Percentiles rank a stretch among this genome's conserved stretches.
phyloP scores from a whole-genome alignment of 202 grass and related monocot species.

The Elaeis oleifera region DNA sequence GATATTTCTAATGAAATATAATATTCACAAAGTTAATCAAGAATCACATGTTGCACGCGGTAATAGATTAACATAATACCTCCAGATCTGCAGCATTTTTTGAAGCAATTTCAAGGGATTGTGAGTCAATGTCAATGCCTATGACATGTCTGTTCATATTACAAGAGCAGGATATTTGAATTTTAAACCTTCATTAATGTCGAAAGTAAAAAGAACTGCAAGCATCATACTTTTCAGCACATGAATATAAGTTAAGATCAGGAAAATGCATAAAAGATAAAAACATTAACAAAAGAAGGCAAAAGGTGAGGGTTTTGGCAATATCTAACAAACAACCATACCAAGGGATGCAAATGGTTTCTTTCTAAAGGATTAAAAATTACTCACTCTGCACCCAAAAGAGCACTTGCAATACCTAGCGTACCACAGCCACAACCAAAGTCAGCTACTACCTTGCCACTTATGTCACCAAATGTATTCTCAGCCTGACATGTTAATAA shows the following conservation, averaged over 20 bases:
- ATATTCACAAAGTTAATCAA: not conserved
- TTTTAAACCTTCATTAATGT: not conserved
- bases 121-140: conserved; percentile 66
- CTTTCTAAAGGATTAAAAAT: not conserved
- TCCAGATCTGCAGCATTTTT: conserved; percentile 70
- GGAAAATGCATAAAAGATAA: no score
- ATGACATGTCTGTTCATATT: conserved; percentile 57
- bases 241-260: no score
- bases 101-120: conserved; percentile 84
- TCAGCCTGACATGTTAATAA: conserved; percentile 46
- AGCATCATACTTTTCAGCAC: no score
- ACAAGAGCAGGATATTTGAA: not conserved
- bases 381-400: conserved; percentile 83
- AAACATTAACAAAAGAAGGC: not conserved
- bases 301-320: not conserved
- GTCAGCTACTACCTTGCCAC: conserved; percentile 86
- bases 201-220: no score
- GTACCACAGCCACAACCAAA: conserved; percentile 95
- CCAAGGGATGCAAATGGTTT: not conserved
- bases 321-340: not conserved
- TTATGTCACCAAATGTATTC: conserved; percentile 68
- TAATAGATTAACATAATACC: conserved; percentile 31
- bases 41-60: not conserved
- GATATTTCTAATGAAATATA: not conserved
- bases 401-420: conserved; percentile 58